Evolutionary conservation across 176 grass and related monocot genomes (phyloP).

Genomic region (Lolium multiflorum): DNA sequence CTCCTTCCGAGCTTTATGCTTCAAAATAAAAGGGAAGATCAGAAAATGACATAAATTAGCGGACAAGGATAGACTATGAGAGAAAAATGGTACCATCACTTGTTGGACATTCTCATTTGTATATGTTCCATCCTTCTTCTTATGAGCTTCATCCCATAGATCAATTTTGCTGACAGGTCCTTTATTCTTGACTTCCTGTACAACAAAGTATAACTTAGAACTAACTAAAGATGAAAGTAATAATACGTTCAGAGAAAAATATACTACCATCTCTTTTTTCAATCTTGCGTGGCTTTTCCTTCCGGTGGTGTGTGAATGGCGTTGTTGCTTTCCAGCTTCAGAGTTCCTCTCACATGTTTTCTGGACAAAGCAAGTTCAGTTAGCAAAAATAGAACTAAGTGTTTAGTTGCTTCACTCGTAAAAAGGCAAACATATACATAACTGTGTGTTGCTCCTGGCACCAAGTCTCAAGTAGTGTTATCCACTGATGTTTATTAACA

Average conservation of each 20-base stretch:
- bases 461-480: neutral
- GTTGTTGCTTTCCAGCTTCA: neutral
- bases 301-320: neutral
- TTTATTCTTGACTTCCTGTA: neutral
- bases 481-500: constrained; percentile 2
- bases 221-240: neutral
- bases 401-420: neutral
- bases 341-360: neutral
- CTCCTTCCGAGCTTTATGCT: neutral
- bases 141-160: constrained; percentile 15
- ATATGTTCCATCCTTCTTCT: constrained; percentile 13
- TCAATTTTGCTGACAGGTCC: neutral
- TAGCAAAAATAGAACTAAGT: neutral
- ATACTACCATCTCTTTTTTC: neutral
- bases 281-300: constrained; percentile 3
- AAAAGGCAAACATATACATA: neutral
- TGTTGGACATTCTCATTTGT: neutral
- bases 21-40: neutral
- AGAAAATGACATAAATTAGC: neutral
- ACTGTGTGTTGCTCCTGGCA: neutral
- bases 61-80: neutral
- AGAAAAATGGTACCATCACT: neutral
- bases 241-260: neutral
- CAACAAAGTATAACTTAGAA: neutral
- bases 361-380: neutral